Percentiles rank a stretch among this genome's conserved stretches.
phyloP scores from a whole-genome alignment of 1,139 yeast genomes.

The Saccharomycopsis crataegensis region DNA sequence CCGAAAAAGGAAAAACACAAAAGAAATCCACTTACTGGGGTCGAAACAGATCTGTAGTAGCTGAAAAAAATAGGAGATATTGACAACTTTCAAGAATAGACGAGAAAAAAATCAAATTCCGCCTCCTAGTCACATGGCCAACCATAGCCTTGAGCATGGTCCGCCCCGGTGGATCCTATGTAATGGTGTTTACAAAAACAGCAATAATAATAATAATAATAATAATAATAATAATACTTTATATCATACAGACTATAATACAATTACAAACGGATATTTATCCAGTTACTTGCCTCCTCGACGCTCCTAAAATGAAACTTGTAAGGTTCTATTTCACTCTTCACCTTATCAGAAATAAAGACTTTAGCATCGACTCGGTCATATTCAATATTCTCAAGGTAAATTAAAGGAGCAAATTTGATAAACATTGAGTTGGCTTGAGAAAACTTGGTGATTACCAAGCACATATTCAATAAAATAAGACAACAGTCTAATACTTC shows the following conservation, averaged over 20 bases:
- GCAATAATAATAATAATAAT: no score
- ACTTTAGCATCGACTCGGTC: conserved; percentile 14
- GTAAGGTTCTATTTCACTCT: conserved; percentile 13
- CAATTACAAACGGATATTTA: conserved; percentile 2
- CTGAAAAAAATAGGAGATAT: no score
- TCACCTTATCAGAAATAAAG: conserved; percentile 9
- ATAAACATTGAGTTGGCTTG: conserved; percentile 2
- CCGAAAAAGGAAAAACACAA: background rate
- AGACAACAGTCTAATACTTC: conserved; percentile 16
- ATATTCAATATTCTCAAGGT: conserved; percentile 13
- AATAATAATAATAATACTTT: no score
- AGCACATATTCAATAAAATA: conserved; percentile 15
- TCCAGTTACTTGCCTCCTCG: conserved; percentile 17
- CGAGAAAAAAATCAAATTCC: no score
- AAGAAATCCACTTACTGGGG: no score
- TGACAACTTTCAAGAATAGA: no score
- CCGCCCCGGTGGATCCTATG: no score
- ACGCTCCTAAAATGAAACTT: conserved; percentile 11
- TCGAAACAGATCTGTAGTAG: no score
- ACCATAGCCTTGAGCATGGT: no score
- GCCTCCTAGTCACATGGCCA: no score
- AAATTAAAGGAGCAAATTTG: conserved; percentile 16
- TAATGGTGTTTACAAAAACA: no score
- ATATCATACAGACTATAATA: no score
- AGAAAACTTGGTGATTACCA: conserved; percentile 14